phyloP scores from a whole-genome alignment of 2,329 filamentous ascomycete genomes.

The Trichoderma atroviride region DNA sequence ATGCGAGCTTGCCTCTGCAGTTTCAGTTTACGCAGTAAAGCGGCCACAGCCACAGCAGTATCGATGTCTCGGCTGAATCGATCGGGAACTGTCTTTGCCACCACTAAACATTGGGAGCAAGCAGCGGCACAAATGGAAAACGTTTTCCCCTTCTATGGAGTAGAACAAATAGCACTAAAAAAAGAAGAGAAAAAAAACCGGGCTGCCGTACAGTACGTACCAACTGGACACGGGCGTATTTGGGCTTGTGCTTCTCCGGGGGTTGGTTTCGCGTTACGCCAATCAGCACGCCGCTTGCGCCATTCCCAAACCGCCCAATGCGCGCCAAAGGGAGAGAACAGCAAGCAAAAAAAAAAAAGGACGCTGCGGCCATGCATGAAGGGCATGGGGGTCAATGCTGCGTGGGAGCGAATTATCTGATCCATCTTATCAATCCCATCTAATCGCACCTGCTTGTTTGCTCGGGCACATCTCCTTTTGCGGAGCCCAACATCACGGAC shows the following conservation, averaged over 20 bases:
- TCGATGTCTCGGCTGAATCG: background rate
- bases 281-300: constrained; percentile 5
- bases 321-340: background rate
- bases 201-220: background rate
- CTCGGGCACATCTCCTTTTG: constrained; percentile 8
- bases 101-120: background rate
- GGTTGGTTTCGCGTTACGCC: background rate
- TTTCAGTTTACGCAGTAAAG: background rate
- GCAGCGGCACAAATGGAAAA: background rate
- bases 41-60: background rate
- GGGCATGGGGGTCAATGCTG: background rate
- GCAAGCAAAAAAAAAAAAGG: background rate
- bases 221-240: background rate
- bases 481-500: background rate
- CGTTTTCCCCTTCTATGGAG: background rate
- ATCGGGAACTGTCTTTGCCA: background rate
- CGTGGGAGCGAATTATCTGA: constrained; percentile 14
- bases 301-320: constrained; percentile 2
- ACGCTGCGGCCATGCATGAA: background rate
- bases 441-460: background rate
- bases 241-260: background rate
- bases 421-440: constrained; percentile 26
- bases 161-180: background rate
- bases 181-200: background rate
- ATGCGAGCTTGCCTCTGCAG: too few species aligned